Base-by-base conservation (phyloP, 495 filamentous ascomycete genomes). In the Neurospora sp. region DNA sequence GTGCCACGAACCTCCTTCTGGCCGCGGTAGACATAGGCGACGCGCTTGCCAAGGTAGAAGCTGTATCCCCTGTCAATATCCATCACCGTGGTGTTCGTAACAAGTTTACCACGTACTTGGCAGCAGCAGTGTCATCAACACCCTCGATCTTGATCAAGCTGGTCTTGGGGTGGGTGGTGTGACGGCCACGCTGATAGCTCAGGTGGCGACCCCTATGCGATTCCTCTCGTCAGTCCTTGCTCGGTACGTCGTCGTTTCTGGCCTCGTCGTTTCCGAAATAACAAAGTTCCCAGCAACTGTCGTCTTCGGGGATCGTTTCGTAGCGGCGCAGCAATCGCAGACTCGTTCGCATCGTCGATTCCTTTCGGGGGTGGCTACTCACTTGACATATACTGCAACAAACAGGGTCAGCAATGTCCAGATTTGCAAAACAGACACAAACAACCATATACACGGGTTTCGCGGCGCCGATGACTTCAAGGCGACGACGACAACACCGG, bases 111-210 rank as follows among this genome's bases (percentile, higher is more conserved):
- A 92, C 89, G 76, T 90, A 94, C 91, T 88, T 90, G 82, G 96
- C 96, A 81, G 91, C 93, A 77, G 90, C 86, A 76, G 91, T 86
- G 87, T 92, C 89, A 79, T 95, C 93, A 78, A 97, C 96, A 84
- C 95, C 95, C 86, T 98, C 93, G 82, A 99, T 96, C 89, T 97
- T 93, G 87, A 99, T 90, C 85, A 99, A 87, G 81, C 87, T 90
- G 70, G 92, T 96, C 86, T 89, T 90, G 76, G 93, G 91, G 87
- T 93, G 94, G 81, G 89, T 92, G 84, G 87, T 90, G 83, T 91
- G 90, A 88, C 94, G 92, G 78, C 90, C 89, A 80, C 94, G 92
- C 88, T 95, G 92, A 89, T 96, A 97, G 86, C 92, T 94, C 81
- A 97, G 86, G 89, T 97, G 94, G 81, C 91, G 92, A 83, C 92